A percentile compares a stretch with the other conserved stretches of the same genome.
phyloP scores from a whole-genome alignment of 2,329 filamentous ascomycete species.

The Septoria petroselini region DNA sequence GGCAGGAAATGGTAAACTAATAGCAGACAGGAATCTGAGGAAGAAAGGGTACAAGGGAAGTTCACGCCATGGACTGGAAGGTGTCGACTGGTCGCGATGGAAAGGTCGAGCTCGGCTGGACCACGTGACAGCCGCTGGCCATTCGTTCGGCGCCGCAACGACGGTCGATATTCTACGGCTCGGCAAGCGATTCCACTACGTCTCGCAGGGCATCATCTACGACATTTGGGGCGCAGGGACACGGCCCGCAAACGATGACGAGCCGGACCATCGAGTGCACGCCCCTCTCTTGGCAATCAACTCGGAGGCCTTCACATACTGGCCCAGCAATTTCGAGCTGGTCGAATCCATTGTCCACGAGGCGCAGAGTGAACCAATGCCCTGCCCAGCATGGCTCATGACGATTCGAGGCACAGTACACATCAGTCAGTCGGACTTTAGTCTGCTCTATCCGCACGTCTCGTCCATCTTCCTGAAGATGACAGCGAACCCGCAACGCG shows the following conservation, averaged over 20 bases:
- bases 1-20: slow-evolving; percentile 51
- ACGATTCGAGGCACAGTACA: slow-evolving; percentile 60
- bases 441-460: slow-evolving; percentile 59
- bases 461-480: slow-evolving; percentile 60
- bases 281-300: slow-evolving; percentile 63
- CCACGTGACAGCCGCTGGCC: slow-evolving; percentile 61
- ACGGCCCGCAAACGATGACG: slow-evolving; percentile 42
- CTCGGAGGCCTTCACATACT: slow-evolving; percentile 68
- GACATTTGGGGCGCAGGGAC: slow-evolving; percentile 61
- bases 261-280: slow-evolving; percentile 46
- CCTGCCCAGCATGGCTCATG: slow-evolving; percentile 45
- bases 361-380: slow-evolving; percentile 43
- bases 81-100: slow-evolving; percentile 58
- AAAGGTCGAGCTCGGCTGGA: slow-evolving; percentile 54
- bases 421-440: slow-evolving; percentile 65
- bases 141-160: slow-evolving; percentile 66
- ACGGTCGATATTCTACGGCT: slow-evolving; percentile 59
- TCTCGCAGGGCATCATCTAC: slow-evolving; percentile 63
- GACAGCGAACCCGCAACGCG: slow-evolving; percentile 60
- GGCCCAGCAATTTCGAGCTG: slow-evolving; percentile 61
- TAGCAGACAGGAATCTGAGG: slow-evolving; percentile 55
- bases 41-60: slow-evolving; percentile 57
- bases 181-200: slow-evolving; percentile 53
- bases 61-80: slow-evolving; percentile 57
- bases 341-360: slow-evolving; percentile 58